Evolutionary conservation across 768 basidiomycete genomes (phyloP), one percentile per base, ranked within the genome.

Genomic region (Boletus rubroflammeus): DNA sequence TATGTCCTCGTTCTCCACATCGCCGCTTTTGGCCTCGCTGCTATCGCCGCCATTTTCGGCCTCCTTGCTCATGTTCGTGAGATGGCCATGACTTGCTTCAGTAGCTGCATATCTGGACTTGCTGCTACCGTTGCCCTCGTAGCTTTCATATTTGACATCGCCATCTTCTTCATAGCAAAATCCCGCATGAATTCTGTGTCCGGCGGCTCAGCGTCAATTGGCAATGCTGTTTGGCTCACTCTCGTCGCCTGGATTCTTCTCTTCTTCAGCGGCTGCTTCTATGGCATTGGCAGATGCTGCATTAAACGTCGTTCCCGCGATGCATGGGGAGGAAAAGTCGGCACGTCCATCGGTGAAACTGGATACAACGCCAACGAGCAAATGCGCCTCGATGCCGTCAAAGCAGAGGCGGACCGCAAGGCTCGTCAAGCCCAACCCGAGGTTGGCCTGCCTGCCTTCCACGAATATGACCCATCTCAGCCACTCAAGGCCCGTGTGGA

Each of bases 81-180:
- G 68, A 85, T 91, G 79, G 81, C 89, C 52, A 92, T 90, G 87
- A 76, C 80, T 29, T 93, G 88, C 67, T 87, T 82, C 73, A 90
- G 89, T 62, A 85, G 86, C 49, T 90, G 80, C 61, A 73, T 96
- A 55, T 87, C 90, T 4, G 85, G 90, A 6, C 82, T 94, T 57
- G 92, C 87, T 13, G 91, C 93, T 0, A 72, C 80, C 1, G 72
- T 96, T 54, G 80, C 92, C 47, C 77, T 98, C 55, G 64, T 91
- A 41, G 94, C 95, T 5, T 95, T 98, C 72, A 82, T 96, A 31
- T 94, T 98, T 71, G 97, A 99, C 70, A 73, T 98, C 54, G 88
- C 82, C 60, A 75, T 97, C 53, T 98, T 98, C 75, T 93, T 91
- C 76, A 73, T 96, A 52, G 90, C 90, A 54, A 93, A 87, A 66